Conservation (phyloP, 2,329 filamentous ascomycete species). For the Zalaria obscura region DNA sequence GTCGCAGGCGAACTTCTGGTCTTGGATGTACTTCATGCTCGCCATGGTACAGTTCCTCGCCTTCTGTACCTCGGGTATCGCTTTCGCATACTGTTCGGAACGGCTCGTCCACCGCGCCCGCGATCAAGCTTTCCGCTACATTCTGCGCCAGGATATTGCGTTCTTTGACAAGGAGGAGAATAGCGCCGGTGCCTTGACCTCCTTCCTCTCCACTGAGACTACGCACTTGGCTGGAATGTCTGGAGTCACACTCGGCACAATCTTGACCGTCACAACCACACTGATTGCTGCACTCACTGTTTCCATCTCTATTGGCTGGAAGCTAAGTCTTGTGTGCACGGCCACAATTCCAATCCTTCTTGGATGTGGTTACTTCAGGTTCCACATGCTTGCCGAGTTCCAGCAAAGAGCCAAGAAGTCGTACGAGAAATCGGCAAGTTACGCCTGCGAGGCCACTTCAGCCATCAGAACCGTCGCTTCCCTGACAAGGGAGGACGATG, state of each 20-base stretch:
- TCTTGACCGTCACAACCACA: constrained; percentile 69
- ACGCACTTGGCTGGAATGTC: constrained; percentile 80
- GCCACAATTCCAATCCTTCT: constrained; percentile 65
- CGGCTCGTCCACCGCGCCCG: constrained; percentile 70
- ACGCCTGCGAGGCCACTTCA: constrained; percentile 84
- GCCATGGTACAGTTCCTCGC: constrained; percentile 58
- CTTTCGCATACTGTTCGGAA: constrained; percentile 80
- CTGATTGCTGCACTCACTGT: constrained; percentile 59
- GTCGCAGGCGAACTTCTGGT: constrained; percentile 70
- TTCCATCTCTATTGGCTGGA: constrained; percentile 69
- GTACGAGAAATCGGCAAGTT: constrained; percentile 69
- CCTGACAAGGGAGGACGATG: constrained; percentile 73
- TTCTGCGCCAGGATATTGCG: constrained; percentile 82
- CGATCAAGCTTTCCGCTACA: constrained; percentile 67
- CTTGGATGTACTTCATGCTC: constrained; percentile 76
- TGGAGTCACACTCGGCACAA: constrained; percentile 73
- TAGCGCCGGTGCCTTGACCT: constrained; percentile 74
- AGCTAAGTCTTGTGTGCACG: constrained; percentile 70
- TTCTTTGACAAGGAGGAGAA: constrained; percentile 90
- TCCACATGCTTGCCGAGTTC: constrained; percentile 71
- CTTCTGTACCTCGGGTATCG: constrained; percentile 53
- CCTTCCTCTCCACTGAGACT: constrained; percentile 78
- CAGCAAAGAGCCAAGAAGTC: constrained; percentile 65
- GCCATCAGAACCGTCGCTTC: constrained; percentile 89
- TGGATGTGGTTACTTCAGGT: constrained; percentile 73